Conservation (phyloP, 495 filamentous ascomycete genomes). For the Penicillium macrosclerotiorum region DNA sequence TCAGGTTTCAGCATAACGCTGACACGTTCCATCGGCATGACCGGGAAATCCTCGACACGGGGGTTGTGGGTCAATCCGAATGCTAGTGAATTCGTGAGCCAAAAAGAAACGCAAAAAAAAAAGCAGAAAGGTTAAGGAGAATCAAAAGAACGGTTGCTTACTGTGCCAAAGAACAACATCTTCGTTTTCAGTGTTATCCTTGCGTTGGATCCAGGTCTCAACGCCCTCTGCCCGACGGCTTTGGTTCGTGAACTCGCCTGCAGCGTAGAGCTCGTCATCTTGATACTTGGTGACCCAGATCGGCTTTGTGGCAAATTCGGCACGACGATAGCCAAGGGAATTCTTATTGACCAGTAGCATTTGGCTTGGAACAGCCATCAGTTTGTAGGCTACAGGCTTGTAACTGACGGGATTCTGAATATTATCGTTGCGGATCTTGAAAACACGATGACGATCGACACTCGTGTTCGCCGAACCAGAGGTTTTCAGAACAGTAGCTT, state of each 20-base stretch:
- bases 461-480: constrained; percentile 66
- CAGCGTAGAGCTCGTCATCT: constrained; percentile 79
- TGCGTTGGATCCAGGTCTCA: constrained; percentile 41
- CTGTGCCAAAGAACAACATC: constrained; percentile 46
- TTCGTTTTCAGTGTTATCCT: constrained; percentile 49
- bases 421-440: constrained; percentile 78
- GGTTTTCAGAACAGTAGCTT: constrained; percentile 57
- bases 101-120: too few relatives aligned
- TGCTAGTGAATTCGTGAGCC: constrained; percentile 26
- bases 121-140: neutral
- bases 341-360: constrained; percentile 69
- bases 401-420: constrained; percentile 70
- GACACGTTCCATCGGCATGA: constrained; percentile 62
- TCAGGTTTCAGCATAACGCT: constrained; percentile 67
- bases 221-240: constrained; percentile 55
- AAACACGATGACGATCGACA: constrained; percentile 61
- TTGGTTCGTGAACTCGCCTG: constrained; percentile 87
- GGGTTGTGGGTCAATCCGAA: constrained; percentile 64
- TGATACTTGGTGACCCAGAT: constrained; percentile 80
- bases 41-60: constrained; percentile 61
- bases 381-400: constrained; percentile 76
- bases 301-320: constrained; percentile 78
- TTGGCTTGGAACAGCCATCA: constrained; percentile 70
- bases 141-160: constrained; percentile 17
- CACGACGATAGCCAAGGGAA: constrained; percentile 70